Conservation (phyloP, 169 alveolate species). For the Plasmodium gonderi region DNA sequence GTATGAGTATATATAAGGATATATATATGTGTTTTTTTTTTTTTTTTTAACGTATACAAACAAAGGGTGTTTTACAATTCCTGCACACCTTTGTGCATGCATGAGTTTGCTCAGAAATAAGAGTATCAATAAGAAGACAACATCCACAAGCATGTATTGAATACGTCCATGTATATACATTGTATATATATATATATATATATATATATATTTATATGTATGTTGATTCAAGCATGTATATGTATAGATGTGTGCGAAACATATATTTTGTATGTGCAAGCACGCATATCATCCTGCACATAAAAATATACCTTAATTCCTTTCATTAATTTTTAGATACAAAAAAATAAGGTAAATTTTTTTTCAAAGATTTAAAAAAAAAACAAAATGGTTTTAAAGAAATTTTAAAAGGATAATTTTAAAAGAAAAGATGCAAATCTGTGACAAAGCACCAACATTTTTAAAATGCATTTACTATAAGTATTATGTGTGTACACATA, state of each 20-base stretch:
- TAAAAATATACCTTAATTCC: neutral
- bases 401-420: neutral
- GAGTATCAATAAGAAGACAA: no score
- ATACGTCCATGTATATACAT: neutral
- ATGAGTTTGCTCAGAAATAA: no score
- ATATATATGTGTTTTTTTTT: no score
- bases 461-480: no score
- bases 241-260: neutral
- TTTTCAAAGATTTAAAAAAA: constrained; percentile 34
- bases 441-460: neutral
- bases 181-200: no score
- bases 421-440: neutral
- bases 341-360: constrained; percentile 27
- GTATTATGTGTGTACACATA: no score
- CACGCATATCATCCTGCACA: neutral
- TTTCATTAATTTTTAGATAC: constrained; percentile 49
- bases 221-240: no score
- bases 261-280: neutral
- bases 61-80: no score
- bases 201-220: no score
- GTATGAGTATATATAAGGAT: no score
- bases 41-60: no score
- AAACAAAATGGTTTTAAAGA: neutral
- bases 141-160: no score
- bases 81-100: neutral